These are phyloP conservation scores for Globisporangium camurandrum DNA, from an alignment of 352 stramenopile species.

Conservation along the genomic window DNA sequence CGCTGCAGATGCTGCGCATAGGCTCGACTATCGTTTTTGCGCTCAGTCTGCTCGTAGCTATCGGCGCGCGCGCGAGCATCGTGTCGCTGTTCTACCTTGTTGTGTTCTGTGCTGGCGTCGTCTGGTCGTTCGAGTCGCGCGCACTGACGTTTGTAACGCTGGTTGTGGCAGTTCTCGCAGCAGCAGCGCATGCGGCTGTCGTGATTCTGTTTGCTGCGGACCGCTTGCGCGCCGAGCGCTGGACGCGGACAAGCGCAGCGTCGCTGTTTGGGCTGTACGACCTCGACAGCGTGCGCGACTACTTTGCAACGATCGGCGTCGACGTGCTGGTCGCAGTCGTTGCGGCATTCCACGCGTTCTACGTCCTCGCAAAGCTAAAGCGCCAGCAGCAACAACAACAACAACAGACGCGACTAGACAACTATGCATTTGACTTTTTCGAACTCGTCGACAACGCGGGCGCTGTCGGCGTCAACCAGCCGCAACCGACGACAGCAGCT, in stretches of 20 bases:
- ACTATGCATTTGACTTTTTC: neutral
- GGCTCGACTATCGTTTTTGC: too few relatives aligned
- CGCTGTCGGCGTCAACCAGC: too few relatives aligned
- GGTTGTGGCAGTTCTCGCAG: conserved; percentile 31
- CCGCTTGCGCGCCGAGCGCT: conserved; percentile 5
- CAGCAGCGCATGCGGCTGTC: conserved; percentile 35
- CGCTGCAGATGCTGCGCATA: conserved; percentile 25
- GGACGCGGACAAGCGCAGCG: conserved; percentile 17
- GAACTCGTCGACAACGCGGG: conserved; percentile 22
- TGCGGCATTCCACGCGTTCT: conserved; percentile 55
- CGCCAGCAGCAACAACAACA: conserved; percentile 7
- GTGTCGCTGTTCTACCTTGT: conserved; percentile 67
- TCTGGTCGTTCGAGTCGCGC: conserved; percentile 58
- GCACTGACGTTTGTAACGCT: conserved; percentile 36
- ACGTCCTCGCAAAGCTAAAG: conserved; percentile 37
- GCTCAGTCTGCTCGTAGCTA: conserved; percentile 40
- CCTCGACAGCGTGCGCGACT: conserved; percentile 23
- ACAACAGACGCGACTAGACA: too few relatives aligned
- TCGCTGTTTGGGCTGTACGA: conserved; percentile 37
- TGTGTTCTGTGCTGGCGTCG: conserved; percentile 49
- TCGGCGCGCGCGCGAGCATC: conserved; percentile 40
- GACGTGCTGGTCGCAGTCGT: conserved; percentile 53
- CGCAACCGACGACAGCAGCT: conserved; percentile 17
- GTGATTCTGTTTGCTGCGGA: conserved; percentile 15
- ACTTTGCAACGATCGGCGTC: conserved; percentile 40